Evolutionary conservation across 495 filamentous ascomycete species (phyloP).

Genomic region (Rostrohypoxylon terebratum): DNA sequence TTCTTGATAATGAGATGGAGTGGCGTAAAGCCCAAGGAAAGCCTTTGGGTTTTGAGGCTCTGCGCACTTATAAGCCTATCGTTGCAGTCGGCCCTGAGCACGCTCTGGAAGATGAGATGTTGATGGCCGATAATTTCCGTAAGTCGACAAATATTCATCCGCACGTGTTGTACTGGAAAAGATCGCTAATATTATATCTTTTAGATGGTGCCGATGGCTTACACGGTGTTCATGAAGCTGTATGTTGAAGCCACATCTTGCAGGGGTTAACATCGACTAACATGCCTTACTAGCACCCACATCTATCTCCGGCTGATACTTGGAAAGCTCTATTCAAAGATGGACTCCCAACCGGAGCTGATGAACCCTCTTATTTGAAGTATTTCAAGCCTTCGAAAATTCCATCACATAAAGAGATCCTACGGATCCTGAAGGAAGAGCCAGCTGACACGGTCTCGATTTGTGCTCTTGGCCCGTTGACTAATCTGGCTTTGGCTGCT

Average conservation of each 20-base stretch:
- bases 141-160: conserved; percentile 47
- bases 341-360: conserved; percentile 56
- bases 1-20: conserved; percentile 86
- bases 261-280: conserved; percentile 16
- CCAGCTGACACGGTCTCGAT: conserved; percentile 87
- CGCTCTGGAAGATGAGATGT: conserved; percentile 82
- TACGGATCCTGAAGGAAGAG: conserved; percentile 80
- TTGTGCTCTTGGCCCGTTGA: conserved; percentile 88
- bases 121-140: conserved; percentile 95
- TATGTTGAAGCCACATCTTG: conserved; percentile 55
- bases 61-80: conserved; percentile 78
- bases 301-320: conserved; percentile 82
- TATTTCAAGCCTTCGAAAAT: conserved; percentile 78
- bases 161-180: neutral
- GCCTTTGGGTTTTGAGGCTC: conserved; percentile 73
- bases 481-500: conserved; percentile 89
- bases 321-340: conserved; percentile 85
- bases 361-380: conserved; percentile 56
- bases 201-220: conserved; percentile 91
- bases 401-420: conserved; percentile 84
- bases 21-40: conserved; percentile 79
- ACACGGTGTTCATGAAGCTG: conserved; percentile 85
- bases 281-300: conserved; percentile 74
- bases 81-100: conserved; percentile 88
- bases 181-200: neutral